A percentile compares a stretch with the other conserved stretches of the same genome.
These are phyloP conservation scores for Candida caryicola DNA, from an alignment of 805 yeast genomes.

Conservation along the genomic window DNA sequence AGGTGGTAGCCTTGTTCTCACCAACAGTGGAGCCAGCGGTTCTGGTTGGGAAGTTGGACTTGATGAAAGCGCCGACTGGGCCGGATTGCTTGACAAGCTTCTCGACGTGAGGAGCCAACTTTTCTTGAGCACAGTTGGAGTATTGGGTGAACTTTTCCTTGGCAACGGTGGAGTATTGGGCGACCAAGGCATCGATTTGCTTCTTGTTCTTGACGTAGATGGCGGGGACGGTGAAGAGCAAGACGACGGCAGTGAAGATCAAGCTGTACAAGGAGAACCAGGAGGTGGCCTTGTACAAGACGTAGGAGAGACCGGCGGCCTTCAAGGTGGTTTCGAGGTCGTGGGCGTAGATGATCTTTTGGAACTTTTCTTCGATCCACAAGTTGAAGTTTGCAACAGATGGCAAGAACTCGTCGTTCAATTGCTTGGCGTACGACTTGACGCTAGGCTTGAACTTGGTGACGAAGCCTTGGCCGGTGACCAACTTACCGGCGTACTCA, in stretches of 20 bases:
- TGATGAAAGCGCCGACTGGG: conserved; percentile 61
- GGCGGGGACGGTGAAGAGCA: conserved; percentile 72
- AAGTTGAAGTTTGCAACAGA: conserved; percentile 45
- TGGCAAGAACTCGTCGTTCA: conserved; percentile 41
- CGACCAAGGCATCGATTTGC: conserved; percentile 68
- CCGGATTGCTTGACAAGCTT: conserved; percentile 58
- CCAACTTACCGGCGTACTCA: conserved; percentile 70
- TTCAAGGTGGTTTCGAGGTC: conserved; percentile 71
- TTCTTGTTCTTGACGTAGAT: conserved; percentile 70
- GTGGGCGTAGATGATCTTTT: conserved; percentile 61
- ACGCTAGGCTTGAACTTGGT: conserved; percentile 69
- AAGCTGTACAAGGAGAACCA: conserved; percentile 72
- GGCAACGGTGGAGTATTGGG: conserved; percentile 42
- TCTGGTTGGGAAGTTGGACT: conserved; percentile 58
- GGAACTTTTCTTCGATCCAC: conserved; percentile 49
- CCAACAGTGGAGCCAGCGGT: conserved; percentile 72
- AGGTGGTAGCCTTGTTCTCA: conserved; percentile 17
- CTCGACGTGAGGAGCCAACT: conserved; percentile 56
- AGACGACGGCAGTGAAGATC: conserved; percentile 52
- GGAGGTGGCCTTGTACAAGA: conserved; percentile 69
- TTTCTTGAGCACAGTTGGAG: conserved; percentile 35
- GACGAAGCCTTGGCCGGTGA: conserved; percentile 79
- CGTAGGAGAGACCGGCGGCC: conserved; percentile 64
- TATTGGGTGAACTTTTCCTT: conserved; percentile 49
- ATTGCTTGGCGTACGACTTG: conserved; percentile 31